Evolutionary conservation across 257 asterid species (phyloP).

Genomic region (Salvia hispanica): DNA sequence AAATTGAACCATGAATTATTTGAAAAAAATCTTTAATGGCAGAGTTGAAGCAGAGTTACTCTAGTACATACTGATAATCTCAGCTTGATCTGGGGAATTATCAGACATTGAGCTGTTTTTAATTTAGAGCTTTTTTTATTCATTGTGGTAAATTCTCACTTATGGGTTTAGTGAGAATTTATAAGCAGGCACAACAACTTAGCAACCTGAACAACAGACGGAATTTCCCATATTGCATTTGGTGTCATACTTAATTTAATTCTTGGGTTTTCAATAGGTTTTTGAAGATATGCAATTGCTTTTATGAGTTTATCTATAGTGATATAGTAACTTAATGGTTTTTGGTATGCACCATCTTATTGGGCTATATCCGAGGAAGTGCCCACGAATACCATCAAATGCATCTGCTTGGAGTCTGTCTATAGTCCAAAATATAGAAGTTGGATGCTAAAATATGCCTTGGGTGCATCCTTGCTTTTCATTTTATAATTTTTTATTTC

Average conservation of each 20-base stretch:
- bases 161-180: not conserved
- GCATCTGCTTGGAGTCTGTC: not conserved
- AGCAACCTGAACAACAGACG: too few relatives aligned
- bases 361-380: not conserved
- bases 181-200: not conserved
- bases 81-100: conserved; percentile 6
- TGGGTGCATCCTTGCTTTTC: not conserved
- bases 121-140: not conserved
- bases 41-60: not conserved
- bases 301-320: not conserved
- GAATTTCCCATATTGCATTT: conserved; percentile 15
- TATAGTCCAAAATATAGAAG: not conserved
- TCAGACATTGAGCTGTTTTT: not conserved
- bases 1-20: not conserved
- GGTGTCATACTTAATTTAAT: not conserved
- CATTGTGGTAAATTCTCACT: not conserved
- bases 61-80: not conserved
- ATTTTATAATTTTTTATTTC: too few relatives aligned
- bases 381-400: not conserved
- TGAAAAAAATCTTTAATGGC: not conserved
- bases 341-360: not conserved
- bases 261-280: not conserved
- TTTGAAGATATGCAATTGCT: not conserved
- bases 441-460: not conserved
- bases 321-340: not conserved